A percentile compares a stretch with the other conserved stretches of the same genome.
Conservation (phyloP, 2,329 filamentous ascomycete species). For the Endoconidiophora laricicola region DNA sequence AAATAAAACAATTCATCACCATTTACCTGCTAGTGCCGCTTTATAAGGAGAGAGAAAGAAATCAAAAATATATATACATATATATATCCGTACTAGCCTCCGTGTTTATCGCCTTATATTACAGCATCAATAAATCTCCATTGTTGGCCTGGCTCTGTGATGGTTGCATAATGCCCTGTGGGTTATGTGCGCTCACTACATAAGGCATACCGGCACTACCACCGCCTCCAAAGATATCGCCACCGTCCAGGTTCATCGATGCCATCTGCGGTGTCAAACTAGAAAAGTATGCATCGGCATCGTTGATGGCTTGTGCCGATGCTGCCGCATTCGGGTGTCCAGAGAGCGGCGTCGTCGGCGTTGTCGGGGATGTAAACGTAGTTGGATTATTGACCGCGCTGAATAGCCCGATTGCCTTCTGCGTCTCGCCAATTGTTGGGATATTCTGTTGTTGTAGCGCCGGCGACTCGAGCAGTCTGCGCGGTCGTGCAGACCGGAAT, state of each 20-base stretch:
- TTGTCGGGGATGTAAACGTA: constrained; percentile 7
- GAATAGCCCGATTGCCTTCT: constrained; percentile 44
- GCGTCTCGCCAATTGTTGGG: constrained; percentile 33
- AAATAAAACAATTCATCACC: neutral
- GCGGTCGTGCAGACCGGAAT: constrained; percentile 73
- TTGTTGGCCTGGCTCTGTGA: constrained; percentile 46
- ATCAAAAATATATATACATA: neutral
- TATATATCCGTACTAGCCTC: neutral
- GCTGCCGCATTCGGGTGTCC: neutral
- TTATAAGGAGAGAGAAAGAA: neutral
- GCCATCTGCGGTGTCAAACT: constrained; percentile 63
- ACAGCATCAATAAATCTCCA: constrained; percentile 51
- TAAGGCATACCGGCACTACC: constrained; percentile 34
- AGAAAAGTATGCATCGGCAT: constrained; percentile 81
- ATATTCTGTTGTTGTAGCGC: constrained; percentile 62
- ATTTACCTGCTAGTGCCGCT: neutral
- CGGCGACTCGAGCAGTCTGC: constrained; percentile 65
- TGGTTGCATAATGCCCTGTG: constrained; percentile 58
- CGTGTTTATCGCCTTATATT: neutral
- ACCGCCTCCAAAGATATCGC: constrained; percentile 48
- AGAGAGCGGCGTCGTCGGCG: neutral
- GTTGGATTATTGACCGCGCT: constrained; percentile 27
- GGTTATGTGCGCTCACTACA: constrained; percentile 69
- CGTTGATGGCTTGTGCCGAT: constrained; percentile 44
- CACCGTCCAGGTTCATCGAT: constrained; percentile 47